Conservation (phyloP, 768 basidiomycete species). For the Termitomyces sp. region DNA sequence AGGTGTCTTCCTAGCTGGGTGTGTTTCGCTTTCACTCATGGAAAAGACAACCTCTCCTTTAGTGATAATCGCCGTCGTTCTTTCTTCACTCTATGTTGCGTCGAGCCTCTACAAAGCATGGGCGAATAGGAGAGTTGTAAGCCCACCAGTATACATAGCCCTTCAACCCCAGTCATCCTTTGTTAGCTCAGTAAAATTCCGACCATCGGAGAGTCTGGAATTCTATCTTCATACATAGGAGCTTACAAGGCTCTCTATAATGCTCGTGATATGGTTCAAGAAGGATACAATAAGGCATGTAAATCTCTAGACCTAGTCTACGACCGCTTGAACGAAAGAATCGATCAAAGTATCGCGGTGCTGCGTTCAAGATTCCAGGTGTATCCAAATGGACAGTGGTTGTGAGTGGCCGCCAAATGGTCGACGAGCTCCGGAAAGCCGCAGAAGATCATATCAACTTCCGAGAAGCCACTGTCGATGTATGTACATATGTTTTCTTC, state of each 20-base stretch:
- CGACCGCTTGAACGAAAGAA: not conserved
- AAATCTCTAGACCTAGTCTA: not conserved
- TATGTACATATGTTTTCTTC: slow-evolving; percentile 6
- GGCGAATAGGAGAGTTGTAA: not conserved
- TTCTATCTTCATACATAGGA: slow-evolving; percentile 24
- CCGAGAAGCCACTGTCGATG: slow-evolving; percentile 20
- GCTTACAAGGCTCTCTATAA: slow-evolving; percentile 20
- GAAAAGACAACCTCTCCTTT: not conserved
- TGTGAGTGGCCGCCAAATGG: slow-evolving; percentile 27
- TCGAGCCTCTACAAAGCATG: slow-evolving; percentile 1
- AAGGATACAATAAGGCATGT: slow-evolving; percentile 25
- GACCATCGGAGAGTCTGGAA: slow-evolving; percentile 24
- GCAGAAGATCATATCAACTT: slow-evolving; percentile 25
- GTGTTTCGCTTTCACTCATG: not conserved
- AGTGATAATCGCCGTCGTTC: not conserved
- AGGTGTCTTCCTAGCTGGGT: not conserved
- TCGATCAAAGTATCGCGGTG: slow-evolving; percentile 11
- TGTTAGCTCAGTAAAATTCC: slow-evolving; percentile 21
- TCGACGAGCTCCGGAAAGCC: slow-evolving; percentile 1
- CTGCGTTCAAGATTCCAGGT: slow-evolving; percentile 34
- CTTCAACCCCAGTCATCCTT: not conserved
- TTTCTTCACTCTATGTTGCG: slow-evolving; percentile 2
- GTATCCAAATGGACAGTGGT: slow-evolving; percentile 40
- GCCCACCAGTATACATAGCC: not conserved
- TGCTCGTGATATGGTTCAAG: slow-evolving; percentile 19